phyloP scores from a whole-genome alignment of 495 filamentous ascomycete species.

The Podospora tetraspora region DNA sequence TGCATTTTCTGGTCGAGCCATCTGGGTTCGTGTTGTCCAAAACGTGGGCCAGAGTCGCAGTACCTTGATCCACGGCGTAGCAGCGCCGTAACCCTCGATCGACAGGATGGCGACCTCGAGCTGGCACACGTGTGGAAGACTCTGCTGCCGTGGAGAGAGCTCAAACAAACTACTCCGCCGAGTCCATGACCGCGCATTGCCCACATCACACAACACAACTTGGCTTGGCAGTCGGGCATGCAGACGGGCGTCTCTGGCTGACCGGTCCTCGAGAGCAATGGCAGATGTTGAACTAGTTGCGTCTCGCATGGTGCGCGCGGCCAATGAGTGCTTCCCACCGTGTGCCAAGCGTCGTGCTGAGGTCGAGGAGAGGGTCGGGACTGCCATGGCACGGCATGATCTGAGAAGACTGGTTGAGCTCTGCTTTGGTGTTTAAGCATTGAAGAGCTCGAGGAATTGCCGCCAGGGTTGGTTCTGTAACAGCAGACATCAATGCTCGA shows the following conservation, averaged over 20 bases:
- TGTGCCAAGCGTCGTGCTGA: neutral
- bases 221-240: neutral
- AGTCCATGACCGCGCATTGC: neutral
- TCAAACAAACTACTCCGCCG: neutral
- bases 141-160: neutral
- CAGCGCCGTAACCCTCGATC: constrained; percentile 12
- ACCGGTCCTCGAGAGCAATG: neutral
- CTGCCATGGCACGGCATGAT: neutral
- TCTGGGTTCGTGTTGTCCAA: constrained; percentile 6
- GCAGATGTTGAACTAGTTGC: neutral
- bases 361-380: neutral
- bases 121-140: neutral
- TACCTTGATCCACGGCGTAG: neutral
- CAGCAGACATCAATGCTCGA: neutral
- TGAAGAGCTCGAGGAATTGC: neutral
- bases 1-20: constrained; percentile 4
- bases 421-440: neutral
- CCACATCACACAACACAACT: neutral
- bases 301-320: neutral
- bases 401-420: neutral
- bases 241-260: neutral
- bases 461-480: neutral
- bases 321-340: neutral
- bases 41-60: neutral
- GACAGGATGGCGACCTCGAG: neutral